A percentile compares a stretch with the other conserved stretches of the same genome.
Conservation (phyloP, 2,329 filamentous ascomycete genomes). For the Coniochaeta hoffmannii region DNA sequence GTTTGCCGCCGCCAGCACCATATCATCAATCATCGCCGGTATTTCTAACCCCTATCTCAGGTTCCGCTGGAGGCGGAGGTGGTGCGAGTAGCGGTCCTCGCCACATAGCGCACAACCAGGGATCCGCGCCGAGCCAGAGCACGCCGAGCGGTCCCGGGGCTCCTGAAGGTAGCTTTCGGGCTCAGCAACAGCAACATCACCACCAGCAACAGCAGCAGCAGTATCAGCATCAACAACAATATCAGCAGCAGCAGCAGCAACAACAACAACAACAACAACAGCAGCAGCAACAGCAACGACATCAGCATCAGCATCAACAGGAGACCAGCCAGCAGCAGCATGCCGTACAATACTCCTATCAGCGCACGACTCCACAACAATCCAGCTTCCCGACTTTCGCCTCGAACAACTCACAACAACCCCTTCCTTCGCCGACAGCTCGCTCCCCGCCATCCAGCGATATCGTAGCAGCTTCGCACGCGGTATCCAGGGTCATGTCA, state of each 20-base stretch:
- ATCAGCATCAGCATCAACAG: too few relatives aligned
- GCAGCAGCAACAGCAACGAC: too few relatives aligned
- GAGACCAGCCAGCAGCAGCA: constrained; percentile 34
- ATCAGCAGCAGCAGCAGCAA: constrained; percentile 15
- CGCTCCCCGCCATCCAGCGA: not conserved
- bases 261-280: not conserved
- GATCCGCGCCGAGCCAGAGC: not conserved
- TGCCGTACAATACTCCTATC: not conserved
- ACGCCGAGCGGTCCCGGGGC: not conserved
- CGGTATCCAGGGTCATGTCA: constrained; percentile 18
- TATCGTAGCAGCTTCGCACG: constrained; percentile 10
- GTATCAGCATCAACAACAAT: constrained; percentile 6
- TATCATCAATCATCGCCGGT: constrained; percentile 55
- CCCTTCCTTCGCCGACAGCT: not conserved
- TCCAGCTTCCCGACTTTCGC: constrained; percentile 1
- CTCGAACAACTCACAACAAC: not conserved
- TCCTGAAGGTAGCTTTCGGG: not conserved
- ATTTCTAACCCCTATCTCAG: constrained; percentile 49
- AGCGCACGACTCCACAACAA: constrained; percentile 15
- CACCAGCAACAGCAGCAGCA: constrained; percentile 25
- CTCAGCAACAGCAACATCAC: constrained; percentile 17
- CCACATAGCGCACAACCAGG: not conserved
- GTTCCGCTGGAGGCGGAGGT: not conserved
- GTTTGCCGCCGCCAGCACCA: constrained; percentile 59
- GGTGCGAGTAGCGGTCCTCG: not conserved